Base-by-base conservation (phyloP, 169 alveolate genomes). In the Cryptosporidium meleagridis region DNA sequence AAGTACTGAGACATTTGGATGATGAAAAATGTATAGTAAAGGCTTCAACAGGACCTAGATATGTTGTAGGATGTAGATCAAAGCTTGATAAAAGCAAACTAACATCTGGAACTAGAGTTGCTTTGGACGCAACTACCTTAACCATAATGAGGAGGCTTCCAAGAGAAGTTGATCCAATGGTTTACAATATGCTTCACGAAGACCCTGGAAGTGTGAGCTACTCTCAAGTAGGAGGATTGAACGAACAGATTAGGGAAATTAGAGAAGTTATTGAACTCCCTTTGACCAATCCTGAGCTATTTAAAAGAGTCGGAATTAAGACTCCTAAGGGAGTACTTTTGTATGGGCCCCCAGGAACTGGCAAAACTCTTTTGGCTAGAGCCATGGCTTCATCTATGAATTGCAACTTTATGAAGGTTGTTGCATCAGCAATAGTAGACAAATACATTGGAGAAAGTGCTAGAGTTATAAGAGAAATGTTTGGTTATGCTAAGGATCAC, bases 321-420 rank as follows among this genome's bases (percentile, higher is more conserved):
- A 97, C 99, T n/a, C 99, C 99, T 16, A 99, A 98, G 86, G 99
- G 99, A 51, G 98, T 96, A 87, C 95, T 98, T 44, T 95, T 98
- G 86, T 99, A 99, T 87, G 99, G 99, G 3, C 99, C 99, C 26
- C 99, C 99, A 39, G 99, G 99, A 21, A 99, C 99, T 21, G 99
- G 99, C 8, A 98, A 99, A 93, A 99, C 99, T 23, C 93, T 98
- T 12, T 92, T 98, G 55, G 99, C 99, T 6, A 95, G 99, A 93
- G 99, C 99, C 23, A 95, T 98, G 95, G 99, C 99, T 7, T 95
- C 98, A 89, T 97, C 98, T 91, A 97, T 98, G 94, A 99, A 97
- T 84, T 97, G 99, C 73, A 97, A 96, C 91, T 99, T 99, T 94
- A 92, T 98, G 95, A 95, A 98, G 92, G 99, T 99, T n/a, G 99